Base-by-base conservation (phyloP, 352 stramenopile genomes). In the Pelagophyceae sp. region DNA sequence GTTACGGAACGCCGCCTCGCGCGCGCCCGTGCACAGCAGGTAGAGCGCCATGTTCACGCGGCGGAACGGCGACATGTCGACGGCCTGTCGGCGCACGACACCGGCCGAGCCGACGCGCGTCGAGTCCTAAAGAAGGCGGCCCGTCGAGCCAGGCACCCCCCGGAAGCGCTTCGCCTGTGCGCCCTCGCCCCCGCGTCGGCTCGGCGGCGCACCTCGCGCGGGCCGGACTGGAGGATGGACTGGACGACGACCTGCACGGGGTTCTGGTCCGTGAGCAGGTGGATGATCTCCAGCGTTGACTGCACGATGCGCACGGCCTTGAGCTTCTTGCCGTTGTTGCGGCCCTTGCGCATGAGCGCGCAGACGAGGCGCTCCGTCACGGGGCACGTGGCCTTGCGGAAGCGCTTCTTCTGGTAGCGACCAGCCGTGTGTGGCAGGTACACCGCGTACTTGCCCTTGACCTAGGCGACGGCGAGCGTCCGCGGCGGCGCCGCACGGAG, bases 301-400 rank as follows among this genome's bases (percentile, higher is more conserved):
- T 98, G 94, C 61, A 99, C 92, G 82, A 99, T 99, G 84, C 96
- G 93, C 65, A 94, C 90, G 70, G 96, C 96, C 91, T 99, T 98
- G 76, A 99, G 87, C 91, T 99, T 99, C 93, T 99, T 99, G 85
- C 96, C 96, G 67, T 83, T 94, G 93, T 99, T 99, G 79, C 96
- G 92, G 71, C 96, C 96, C 87, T 98, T 97, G 85, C 94, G 91
- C 96, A 99, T 99, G 25, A 99, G 86, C 75, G 91, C 93, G 85
- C 96, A 98, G 32, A 85, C 90, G 76, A 99, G 89, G 80, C 96
- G 93, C 87, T 99, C 96, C 76, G 98, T 94, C 81, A 99, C 98
- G 72, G 96, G 96, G 90, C 96, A 99, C 85, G 96, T 93, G 29
- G 96, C 96, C 92, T 99, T 99, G 84, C 95, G 94, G 89, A 99